Conservation (phyloP, 2,329 filamentous ascomycete genomes). For the Claviceps digitariae region DNA sequence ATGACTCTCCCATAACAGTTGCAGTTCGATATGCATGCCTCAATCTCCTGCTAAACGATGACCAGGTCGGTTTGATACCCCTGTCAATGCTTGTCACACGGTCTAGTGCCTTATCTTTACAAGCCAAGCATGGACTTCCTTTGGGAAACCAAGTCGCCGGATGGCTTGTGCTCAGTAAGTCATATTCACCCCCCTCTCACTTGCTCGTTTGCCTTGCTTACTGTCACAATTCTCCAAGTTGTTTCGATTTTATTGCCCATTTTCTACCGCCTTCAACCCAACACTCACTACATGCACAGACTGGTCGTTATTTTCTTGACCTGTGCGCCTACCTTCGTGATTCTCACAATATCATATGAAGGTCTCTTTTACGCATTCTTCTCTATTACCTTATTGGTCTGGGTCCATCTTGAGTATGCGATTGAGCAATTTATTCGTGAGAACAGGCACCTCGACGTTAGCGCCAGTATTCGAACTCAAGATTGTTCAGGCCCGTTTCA, state of each 20-base stretch:
- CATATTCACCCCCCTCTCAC: neutral
- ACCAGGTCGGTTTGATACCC: slow-evolving; percentile 58
- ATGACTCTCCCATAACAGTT: slow-evolving; percentile 4
- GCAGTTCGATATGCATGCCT: neutral
- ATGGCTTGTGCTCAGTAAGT: slow-evolving; percentile 62
- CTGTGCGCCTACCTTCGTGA: slow-evolving; percentile 86
- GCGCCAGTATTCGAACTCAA: neutral
- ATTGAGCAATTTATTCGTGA: neutral
- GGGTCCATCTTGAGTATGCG: slow-evolving; percentile 67
- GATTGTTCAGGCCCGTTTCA: slow-evolving; percentile 2
- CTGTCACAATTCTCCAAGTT: slow-evolving; percentile 30
- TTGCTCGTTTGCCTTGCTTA: neutral
- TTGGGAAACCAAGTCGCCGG: slow-evolving; percentile 78
- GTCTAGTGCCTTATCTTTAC: slow-evolving; percentile 72
- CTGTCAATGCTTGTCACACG: slow-evolving; percentile 77
- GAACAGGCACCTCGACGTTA: neutral
- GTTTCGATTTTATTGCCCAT: slow-evolving; percentile 67
- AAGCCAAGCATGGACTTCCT: slow-evolving; percentile 73
- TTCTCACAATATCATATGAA: slow-evolving; percentile 94
- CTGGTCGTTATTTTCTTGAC: slow-evolving; percentile 81
- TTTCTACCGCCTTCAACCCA: slow-evolving; percentile 66
- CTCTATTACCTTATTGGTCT: slow-evolving; percentile 65
- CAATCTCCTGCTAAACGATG: neutral
- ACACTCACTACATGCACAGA: slow-evolving; percentile 79
- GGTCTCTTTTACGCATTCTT: slow-evolving; percentile 92